Evolutionary conservation across 2,329 filamentous ascomycete species (phyloP).

Genomic region (Fusarium sp.): DNA sequence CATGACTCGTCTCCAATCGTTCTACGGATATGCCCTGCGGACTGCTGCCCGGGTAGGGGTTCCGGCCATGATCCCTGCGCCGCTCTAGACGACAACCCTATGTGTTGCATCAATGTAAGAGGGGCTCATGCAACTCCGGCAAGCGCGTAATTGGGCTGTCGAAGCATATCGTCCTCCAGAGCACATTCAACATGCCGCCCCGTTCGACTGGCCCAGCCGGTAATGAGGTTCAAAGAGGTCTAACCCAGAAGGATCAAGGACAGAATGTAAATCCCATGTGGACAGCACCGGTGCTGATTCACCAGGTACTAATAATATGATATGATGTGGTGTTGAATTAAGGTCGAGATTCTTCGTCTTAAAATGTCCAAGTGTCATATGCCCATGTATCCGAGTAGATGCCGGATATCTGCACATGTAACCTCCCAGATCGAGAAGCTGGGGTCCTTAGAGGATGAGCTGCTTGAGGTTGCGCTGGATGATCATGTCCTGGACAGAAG

Average conservation of each 20-base stretch:
- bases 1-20: constrained; percentile 27
- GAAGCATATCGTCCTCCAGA: constrained; percentile 10
- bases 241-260: constrained; percentile 10
- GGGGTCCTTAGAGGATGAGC: constrained; percentile 65
- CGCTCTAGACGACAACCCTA: constrained; percentile 6
- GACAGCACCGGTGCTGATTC: constrained; percentile 2
- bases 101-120: constrained; percentile 1
- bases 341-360: constrained; percentile 3
- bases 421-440: constrained; percentile 1
- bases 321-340: constrained; percentile 5
- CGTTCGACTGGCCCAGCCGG: constrained; percentile 10
- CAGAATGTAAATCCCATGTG: background rate
- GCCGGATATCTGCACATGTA: constrained; percentile 1
- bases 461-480: constrained; percentile 86
- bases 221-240: constrained; percentile 1
- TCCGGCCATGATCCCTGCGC: constrained; percentile 4
- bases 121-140: background rate
- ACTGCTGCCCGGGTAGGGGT: constrained; percentile 4
- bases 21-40: constrained; percentile 5
- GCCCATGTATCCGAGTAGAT: constrained; percentile 12
- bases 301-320: background rate
- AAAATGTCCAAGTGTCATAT: constrained; percentile 9
- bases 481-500: constrained; percentile 88
- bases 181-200: constrained; percentile 8
- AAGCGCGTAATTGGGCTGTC: constrained; percentile 1